Conservation (phyloP, 2,329 filamentous ascomycete genomes). For the Penicillium olsonii region DNA sequence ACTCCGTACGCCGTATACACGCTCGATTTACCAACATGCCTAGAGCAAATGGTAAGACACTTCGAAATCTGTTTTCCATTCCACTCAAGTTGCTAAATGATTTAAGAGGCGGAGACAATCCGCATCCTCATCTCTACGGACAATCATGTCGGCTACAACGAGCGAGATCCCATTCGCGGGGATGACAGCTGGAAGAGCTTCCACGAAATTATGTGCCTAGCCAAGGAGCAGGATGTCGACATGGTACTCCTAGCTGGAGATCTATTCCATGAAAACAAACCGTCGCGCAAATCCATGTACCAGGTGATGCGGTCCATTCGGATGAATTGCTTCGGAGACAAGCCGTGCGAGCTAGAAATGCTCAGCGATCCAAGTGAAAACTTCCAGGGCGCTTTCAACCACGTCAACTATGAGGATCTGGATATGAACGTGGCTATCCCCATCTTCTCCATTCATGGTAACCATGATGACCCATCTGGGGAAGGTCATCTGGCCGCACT, state of each 20-base stretch:
- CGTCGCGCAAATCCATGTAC: slow-evolving; percentile 91
- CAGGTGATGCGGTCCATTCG: slow-evolving; percentile 95
- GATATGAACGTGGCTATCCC: slow-evolving; percentile 97
- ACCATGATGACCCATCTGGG: slow-evolving; percentile 97
- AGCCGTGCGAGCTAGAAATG: slow-evolving; percentile 92
- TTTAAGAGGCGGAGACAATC: slow-evolving; percentile 73
- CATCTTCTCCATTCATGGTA: slow-evolving; percentile 97
- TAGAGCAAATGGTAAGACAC: slow-evolving; percentile 28
- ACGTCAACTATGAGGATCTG: slow-evolving; percentile 96
- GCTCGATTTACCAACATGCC: slow-evolving; percentile 24
- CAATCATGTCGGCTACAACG: slow-evolving; percentile 96
- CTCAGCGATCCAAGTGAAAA: slow-evolving; percentile 89
- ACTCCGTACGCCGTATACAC: not conserved
- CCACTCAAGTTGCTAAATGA: slow-evolving; percentile 7
- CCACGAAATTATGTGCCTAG: slow-evolving; percentile 90
- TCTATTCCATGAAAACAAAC: slow-evolving; percentile 97
- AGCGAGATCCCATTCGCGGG: slow-evolving; percentile 89
- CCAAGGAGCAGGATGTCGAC: slow-evolving; percentile 85
- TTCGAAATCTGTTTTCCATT: not conserved
- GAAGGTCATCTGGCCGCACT: slow-evolving; percentile 90
- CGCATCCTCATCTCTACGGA: slow-evolving; percentile 93
- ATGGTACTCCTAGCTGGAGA: slow-evolving; percentile 96
- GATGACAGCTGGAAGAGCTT: slow-evolving; percentile 97
- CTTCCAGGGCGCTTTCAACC: slow-evolving; percentile 84
- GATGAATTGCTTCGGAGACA: slow-evolving; percentile 91